phyloP scores from a whole-genome alignment of 2,329 filamentous ascomycete species.

The Pestalotiopsis sp. region DNA sequence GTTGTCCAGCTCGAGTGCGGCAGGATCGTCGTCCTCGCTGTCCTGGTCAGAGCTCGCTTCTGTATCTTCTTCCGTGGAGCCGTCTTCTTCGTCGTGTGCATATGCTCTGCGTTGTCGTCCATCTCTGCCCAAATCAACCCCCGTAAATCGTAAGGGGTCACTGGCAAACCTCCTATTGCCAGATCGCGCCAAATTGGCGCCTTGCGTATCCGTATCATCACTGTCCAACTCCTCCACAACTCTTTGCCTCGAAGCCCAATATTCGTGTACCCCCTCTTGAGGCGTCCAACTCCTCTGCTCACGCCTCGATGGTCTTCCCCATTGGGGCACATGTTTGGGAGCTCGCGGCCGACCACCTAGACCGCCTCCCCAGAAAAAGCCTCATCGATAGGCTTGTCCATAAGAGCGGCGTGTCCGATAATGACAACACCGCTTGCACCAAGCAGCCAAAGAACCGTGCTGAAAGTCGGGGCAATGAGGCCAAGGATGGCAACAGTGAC shows the following conservation, averaged over 20 bases:
- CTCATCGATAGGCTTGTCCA: constrained; percentile 99
- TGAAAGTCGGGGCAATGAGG: constrained; percentile 80
- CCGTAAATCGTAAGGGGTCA: constrained; percentile 62
- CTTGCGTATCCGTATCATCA: constrained; percentile 57
- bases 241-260: constrained; percentile 41
- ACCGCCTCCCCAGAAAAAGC: constrained; percentile 99
- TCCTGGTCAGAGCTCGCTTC: constrained; percentile 49
- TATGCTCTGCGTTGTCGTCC: constrained; percentile 39
- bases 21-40: constrained; percentile 54
- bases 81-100: constrained; percentile 46
- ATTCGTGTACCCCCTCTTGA: constrained; percentile 42
- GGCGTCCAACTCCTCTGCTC: constrained; percentile 64
- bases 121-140: constrained; percentile 54
- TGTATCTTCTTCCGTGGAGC: constrained; percentile 49
- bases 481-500: constrained; percentile 82
- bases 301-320: constrained; percentile 99
- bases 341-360: constrained; percentile 99
- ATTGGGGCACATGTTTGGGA: constrained; percentile 90
- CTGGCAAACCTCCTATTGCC: constrained; percentile 53
- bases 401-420: constrained; percentile 88
- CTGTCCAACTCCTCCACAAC: constrained; percentile 70
- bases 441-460: constrained; percentile 90
- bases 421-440: constrained; percentile 93
- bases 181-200: constrained; percentile 47
- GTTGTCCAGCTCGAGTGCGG: constrained; percentile 68